Evolutionary conservation across 2,329 filamentous ascomycete species (phyloP).

Genomic region (Pseudovirgaria hyperparasitica): DNA sequence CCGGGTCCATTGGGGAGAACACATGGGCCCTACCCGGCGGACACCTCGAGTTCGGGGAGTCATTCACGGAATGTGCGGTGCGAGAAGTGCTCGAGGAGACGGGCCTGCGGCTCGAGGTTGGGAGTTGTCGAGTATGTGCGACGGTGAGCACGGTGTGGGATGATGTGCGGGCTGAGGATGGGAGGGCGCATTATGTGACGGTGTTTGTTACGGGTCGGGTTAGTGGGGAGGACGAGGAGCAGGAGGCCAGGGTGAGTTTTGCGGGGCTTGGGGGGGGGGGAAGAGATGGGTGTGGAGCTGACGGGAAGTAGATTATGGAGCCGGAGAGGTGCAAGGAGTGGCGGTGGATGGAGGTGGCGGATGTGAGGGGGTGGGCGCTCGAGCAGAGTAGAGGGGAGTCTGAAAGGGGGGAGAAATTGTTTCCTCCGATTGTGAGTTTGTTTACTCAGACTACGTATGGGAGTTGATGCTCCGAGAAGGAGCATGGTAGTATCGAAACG

Average conservation of each 20-base stretch:
- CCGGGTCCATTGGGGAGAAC: too few species aligned
- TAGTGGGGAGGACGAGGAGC: constrained; percentile 33
- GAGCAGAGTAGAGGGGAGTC: constrained; percentile 14
- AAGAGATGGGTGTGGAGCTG: constrained; percentile 3
- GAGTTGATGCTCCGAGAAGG: too few species aligned
- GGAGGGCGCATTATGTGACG: constrained; percentile 65
- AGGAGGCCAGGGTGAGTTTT: constrained; percentile 40
- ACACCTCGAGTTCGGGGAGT: constrained; percentile 60
- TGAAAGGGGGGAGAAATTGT: constrained; percentile 23
- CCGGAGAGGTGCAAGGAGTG: constrained; percentile 43
- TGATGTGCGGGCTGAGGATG: constrained; percentile 45
- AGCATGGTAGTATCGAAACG: too few species aligned
- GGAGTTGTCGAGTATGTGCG: constrained; percentile 39
- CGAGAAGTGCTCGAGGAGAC: constrained; percentile 64
- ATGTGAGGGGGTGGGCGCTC: constrained; percentile 27
- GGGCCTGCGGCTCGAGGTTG: constrained; percentile 41
- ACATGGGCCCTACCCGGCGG: constrained; percentile 61
- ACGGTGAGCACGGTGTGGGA: constrained; percentile 57
- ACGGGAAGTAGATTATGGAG: constrained; percentile 23
- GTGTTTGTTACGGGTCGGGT: constrained; percentile 49
- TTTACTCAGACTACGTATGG: constrained; percentile 30
- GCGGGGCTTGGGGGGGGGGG: not conserved
- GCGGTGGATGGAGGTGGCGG: constrained; percentile 40
- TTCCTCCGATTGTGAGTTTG: constrained; percentile 36
- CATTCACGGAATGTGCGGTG: constrained; percentile 46